These are phyloP conservation scores for Puccinia coronata DNA, from an alignment of 1,284 basidiomycete genomes.

Conservation along the genomic window DNA sequence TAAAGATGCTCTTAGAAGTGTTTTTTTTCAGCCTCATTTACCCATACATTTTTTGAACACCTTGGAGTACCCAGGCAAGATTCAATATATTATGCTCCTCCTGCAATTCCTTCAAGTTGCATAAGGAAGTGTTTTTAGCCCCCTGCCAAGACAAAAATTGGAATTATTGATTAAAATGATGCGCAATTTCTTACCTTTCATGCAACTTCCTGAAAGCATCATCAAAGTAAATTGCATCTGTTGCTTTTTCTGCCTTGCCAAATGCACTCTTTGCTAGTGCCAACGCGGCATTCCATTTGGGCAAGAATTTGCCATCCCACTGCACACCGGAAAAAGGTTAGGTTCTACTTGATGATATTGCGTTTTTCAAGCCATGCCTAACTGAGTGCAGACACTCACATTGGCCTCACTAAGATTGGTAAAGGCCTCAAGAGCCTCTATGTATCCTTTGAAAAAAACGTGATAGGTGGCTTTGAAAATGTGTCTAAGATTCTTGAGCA, in stretches of 20 bases:
- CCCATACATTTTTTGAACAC: background rate
- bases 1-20: too few relatives aligned
- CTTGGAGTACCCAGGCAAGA: background rate
- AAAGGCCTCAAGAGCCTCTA: conserved; percentile 2
- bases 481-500: background rate
- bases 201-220: background rate
- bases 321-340: too few relatives aligned
- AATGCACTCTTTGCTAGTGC: background rate
- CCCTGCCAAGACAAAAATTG: background rate
- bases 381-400: background rate
- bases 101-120: background rate
- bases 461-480: conserved; percentile 14
- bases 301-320: background rate
- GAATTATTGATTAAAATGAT: background rate
- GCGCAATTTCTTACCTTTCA: background rate
- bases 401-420: background rate
- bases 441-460: conserved; percentile 6
- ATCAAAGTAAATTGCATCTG: background rate
- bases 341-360: background rate
- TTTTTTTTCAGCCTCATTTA: background rate
- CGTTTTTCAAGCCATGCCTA: background rate
- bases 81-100: background rate
- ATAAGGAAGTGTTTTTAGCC: background rate
- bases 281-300: background rate
- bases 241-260: background rate